phyloP scores from a whole-genome alignment of 169 alveolate genomes.

The Plasmodium vivax region DNA sequence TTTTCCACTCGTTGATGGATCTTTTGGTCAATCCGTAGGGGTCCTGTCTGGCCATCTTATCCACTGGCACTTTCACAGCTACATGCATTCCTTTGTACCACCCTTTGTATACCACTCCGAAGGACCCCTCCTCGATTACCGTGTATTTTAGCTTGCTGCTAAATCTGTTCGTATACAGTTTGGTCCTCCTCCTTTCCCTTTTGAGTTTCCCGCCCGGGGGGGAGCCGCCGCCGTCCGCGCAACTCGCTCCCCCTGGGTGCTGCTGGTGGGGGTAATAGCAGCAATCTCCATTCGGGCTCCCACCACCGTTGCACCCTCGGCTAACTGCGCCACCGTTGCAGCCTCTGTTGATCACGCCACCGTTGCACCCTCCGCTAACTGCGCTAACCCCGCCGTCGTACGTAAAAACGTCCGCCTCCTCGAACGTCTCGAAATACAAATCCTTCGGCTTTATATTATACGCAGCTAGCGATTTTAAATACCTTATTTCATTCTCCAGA shows the following conservation, averaged over 20 bases:
- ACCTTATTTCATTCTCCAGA: slow-evolving; percentile 49
- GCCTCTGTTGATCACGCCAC: too few relatives aligned
- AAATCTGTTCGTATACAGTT: slow-evolving; percentile 2
- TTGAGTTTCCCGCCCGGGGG: background rate
- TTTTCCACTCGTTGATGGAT: slow-evolving; percentile 90
- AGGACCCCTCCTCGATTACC: slow-evolving; percentile 86
- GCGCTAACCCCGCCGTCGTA: background rate
- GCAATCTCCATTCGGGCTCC: background rate
- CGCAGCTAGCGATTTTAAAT: slow-evolving; percentile 29
- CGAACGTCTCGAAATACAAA: slow-evolving; percentile 48
- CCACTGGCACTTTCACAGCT: slow-evolving; percentile 91
- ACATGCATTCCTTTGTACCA: slow-evolving; percentile 78
- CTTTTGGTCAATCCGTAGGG: slow-evolving; percentile 91
- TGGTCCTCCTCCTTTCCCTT: slow-evolving; percentile 5
- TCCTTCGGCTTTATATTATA: slow-evolving; percentile 27
- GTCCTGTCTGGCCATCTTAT: slow-evolving; percentile 86
- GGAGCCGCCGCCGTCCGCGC: too few relatives aligned
- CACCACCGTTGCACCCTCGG: background rate
- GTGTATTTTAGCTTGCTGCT: slow-evolving; percentile 64
- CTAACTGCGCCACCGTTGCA: too few relatives aligned
- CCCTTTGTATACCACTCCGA: slow-evolving; percentile 87
- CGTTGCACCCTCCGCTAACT: too few relatives aligned
- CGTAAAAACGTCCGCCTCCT: slow-evolving; percentile 4
- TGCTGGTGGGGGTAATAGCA: background rate
- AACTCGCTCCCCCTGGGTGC: too few relatives aligned